These are phyloP conservation scores for Cyberlindnera maritima DNA, from an alignment of 805 yeast genomes.

Conservation along the genomic window DNA sequence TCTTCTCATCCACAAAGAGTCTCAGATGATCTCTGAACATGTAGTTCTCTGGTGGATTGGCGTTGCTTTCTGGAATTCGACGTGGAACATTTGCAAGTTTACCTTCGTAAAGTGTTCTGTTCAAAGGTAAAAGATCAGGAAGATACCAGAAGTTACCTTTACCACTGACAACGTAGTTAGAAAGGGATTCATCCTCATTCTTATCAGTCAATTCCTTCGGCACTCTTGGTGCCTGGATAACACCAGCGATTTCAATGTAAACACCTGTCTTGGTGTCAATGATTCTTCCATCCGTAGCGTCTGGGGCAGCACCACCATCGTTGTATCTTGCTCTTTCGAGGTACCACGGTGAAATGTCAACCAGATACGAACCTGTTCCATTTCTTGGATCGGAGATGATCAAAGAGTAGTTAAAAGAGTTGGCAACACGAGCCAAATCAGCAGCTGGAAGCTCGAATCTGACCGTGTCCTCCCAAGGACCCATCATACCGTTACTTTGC, in stretches of 20 bases:
- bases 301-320: constrained; percentile 43
- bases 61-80: constrained; percentile 38
- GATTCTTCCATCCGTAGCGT: constrained; percentile 50
- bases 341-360: constrained; percentile 50
- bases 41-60: constrained; percentile 27
- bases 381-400: constrained; percentile 43
- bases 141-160: constrained; percentile 45
- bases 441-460: constrained; percentile 51
- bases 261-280: constrained; percentile 59
- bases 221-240: constrained; percentile 25
- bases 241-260: constrained; percentile 58
- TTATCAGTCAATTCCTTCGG: constrained; percentile 15
- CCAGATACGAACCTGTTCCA: constrained; percentile 41
- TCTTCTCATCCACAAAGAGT: constrained; percentile 35
- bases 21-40: constrained; percentile 35
- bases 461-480: constrained; percentile 52
- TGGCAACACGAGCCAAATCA: constrained; percentile 45
- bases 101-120: constrained; percentile 59
- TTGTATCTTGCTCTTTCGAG: constrained; percentile 47
- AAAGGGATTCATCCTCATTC: constrained; percentile 12
- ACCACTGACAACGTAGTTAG: constrained; percentile 34
- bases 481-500: constrained; percentile 46
- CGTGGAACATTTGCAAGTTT: constrained; percentile 45
- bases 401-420: constrained; percentile 44
- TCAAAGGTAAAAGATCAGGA: constrained; percentile 51